These are phyloP conservation scores for Cladorrhinum samala DNA, from an alignment of 495 filamentous ascomycete genomes.

Conservation along the genomic window DNA sequence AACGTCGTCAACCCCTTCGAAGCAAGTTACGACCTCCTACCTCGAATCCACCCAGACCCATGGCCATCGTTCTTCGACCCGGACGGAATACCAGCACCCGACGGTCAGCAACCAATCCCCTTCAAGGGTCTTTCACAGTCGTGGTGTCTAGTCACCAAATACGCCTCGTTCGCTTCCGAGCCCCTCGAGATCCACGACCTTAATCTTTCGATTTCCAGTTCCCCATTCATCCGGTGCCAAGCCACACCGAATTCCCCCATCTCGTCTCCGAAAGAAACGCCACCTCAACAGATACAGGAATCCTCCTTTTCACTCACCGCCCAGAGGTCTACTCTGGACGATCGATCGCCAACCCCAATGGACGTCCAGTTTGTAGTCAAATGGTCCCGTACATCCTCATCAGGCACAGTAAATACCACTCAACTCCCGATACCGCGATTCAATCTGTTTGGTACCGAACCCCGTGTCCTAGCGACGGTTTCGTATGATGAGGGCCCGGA, in stretches of 20 bases:
- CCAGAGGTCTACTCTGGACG: slow-evolving; percentile 71
- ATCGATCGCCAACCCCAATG: slow-evolving; percentile 62
- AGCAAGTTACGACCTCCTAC: slow-evolving; percentile 76
- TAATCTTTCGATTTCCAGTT: slow-evolving; percentile 48
- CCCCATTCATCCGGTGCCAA: slow-evolving; percentile 39
- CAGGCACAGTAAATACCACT: slow-evolving; percentile 41
- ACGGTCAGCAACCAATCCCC: neutral
- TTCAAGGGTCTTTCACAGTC: slow-evolving; percentile 64
- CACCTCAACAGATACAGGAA: slow-evolving; percentile 59
- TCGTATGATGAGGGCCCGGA: slow-evolving; percentile 25
- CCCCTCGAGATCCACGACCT: slow-evolving; percentile 61
- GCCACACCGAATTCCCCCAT: slow-evolving; percentile 26
- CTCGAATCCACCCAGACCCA: slow-evolving; percentile 63
- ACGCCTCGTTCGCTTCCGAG: slow-evolving; percentile 66
- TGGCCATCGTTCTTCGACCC: slow-evolving; percentile 82
- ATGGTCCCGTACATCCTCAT: slow-evolving; percentile 56
- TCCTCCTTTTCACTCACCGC: slow-evolving; percentile 64
- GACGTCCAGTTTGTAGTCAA: slow-evolving; percentile 69
- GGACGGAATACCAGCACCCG: slow-evolving; percentile 27
- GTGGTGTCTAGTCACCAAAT: slow-evolving; percentile 71
- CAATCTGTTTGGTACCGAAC: slow-evolving; percentile 72
- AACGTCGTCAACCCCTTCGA: slow-evolving; percentile 78
- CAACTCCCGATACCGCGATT: slow-evolving; percentile 70
- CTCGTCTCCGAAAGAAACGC: slow-evolving; percentile 32
- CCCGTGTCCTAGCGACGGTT: slow-evolving; percentile 71